phyloP scores from a whole-genome alignment of 129 eudicot genomes.

The Tanacetum coccineum region DNA sequence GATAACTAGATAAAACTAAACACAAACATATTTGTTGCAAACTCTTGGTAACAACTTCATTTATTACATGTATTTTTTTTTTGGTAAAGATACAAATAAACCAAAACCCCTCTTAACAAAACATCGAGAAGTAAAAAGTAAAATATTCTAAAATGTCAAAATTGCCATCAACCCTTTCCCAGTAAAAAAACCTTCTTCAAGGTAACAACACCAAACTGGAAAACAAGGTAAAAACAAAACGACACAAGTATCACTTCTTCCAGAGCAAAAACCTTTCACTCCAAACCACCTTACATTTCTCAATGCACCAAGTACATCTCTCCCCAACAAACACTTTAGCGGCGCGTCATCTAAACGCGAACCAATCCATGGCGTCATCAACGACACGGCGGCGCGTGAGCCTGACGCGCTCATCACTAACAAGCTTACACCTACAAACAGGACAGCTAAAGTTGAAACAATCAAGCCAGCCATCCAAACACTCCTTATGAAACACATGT shows the following conservation, averaged over 20 bases:
- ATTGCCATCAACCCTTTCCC: constrained; percentile 25
- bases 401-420: constrained; percentile 48
- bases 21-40: no score
- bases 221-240: constrained; percentile 24
- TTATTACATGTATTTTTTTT: constrained; percentile 19
- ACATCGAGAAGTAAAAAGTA: neutral
- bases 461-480: constrained; percentile 83
- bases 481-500: constrained; percentile 79
- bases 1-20: no score
- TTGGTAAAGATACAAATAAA: neutral
- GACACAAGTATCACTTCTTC: neutral
- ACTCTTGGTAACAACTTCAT: constrained; percentile 7
- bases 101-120: neutral
- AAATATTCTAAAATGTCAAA: constrained; percentile 21
- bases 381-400: constrained; percentile 43
- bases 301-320: constrained; percentile 2
- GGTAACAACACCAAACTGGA: constrained; percentile 24
- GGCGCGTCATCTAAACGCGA: constrained; percentile 30
- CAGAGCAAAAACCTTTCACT: constrained; percentile 14
- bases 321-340: neutral
- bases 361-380: constrained; percentile 48
- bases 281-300: constrained; percentile 15
- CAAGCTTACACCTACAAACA: constrained; percentile 53
- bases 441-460: constrained; percentile 70
- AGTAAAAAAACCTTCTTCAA: neutral